phyloP scores from a whole-genome alignment of 257 asterid genomes.

The Lavandula angustifolia region DNA sequence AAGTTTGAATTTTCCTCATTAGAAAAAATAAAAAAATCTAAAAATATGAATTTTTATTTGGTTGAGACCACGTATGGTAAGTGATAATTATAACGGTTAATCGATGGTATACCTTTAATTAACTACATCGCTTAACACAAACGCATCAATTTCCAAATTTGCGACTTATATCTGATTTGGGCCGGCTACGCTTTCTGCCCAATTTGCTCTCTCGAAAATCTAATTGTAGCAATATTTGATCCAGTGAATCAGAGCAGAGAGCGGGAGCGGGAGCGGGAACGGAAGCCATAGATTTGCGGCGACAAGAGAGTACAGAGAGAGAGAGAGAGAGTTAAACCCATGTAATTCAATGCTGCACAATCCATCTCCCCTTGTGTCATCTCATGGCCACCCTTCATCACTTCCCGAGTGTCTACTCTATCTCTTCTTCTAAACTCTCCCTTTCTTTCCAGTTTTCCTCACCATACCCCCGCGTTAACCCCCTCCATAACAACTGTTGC shows the following conservation, averaged over 20 bases:
- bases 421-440: slow-evolving; percentile 38
- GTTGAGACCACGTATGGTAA: too few relatives aligned
- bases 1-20: too few relatives aligned
- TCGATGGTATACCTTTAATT: too few relatives aligned
- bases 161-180: too few relatives aligned
- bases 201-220: background rate
- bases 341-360: slow-evolving; percentile 39
- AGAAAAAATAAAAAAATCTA: too few relatives aligned
- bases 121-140: too few relatives aligned
- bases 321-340: background rate
- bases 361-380: slow-evolving; percentile 29
- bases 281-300: slow-evolving; percentile 31
- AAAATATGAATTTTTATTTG: too few relatives aligned
- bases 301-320: slow-evolving; percentile 7
- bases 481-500: slow-evolving; percentile 28
- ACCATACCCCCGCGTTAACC: slow-evolving; percentile 20
- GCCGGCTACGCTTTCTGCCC: too few relatives aligned
- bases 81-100: too few relatives aligned
- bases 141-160: too few relatives aligned
- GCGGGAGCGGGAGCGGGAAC: too few relatives aligned
- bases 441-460: slow-evolving; percentile 33
- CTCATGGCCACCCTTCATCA: slow-evolving; percentile 50
- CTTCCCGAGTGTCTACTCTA: slow-evolving; percentile 37
- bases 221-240: background rate
- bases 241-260: background rate